Evolutionary conservation across 345 rosid genomes (phyloP), one percentile per base, ranked within the genome.

Genomic region (Corchorus olitorius): DNA sequence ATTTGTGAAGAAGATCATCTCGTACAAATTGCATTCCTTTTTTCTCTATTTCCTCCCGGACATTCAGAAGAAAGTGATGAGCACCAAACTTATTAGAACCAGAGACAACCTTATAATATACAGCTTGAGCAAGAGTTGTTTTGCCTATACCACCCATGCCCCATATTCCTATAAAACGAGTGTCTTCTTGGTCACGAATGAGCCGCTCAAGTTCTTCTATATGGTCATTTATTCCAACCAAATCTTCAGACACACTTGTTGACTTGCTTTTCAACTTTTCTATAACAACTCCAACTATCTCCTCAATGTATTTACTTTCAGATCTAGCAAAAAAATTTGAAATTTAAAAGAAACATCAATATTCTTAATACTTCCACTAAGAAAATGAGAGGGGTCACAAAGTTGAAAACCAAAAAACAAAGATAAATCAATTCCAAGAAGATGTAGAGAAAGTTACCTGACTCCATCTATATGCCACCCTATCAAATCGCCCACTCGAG

Each of bases 401-500:
- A 39, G 41, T 39, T 39, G 3, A 39, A 39, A 2, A 39, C 41
- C 41, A 5, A 39, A 39, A 39, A 5, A 39, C 41, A 39, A 62
- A 35, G 39, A 54, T 54, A 54, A 5, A 17, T 15, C 19, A 4
- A 8, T 39, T 0, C 16, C 39, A 4, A 64, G 6, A 64, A 0
- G 19, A 10, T 10, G 19, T 2, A 55, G 3, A 55, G 8, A 55
- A 2, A n/a, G 13, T 19, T 14, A 68, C 72, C 72, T 49, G 13
- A 34, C 12, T 68, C 56, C 72, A 3, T 13, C 7, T 68, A 68
- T 68, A 48, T 68, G 72, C 56, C 72, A 68, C 1, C 72, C 56
- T 14, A 3, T 68, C 10, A 48, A 48, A 2, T 1, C 13, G 0
- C 72, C 56, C 0, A 6, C 4, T 6, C 22, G 8, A 3, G 13